These are phyloP conservation scores for Lipomyces japonicus DNA, from an alignment of 805 yeast genomes.

Conservation along the genomic window DNA sequence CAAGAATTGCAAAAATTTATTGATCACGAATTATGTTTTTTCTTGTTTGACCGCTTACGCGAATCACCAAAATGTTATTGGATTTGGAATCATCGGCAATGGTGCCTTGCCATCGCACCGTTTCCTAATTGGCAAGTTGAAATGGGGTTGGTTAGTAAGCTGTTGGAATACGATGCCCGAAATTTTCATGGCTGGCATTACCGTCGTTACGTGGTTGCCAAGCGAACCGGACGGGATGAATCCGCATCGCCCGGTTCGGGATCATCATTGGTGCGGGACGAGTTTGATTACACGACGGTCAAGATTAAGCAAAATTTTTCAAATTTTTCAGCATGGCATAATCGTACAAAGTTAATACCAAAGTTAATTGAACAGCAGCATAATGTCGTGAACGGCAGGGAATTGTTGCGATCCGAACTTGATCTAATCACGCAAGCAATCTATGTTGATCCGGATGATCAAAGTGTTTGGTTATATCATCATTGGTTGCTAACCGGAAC, in stretches of 20 bases:
- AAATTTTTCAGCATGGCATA: conserved; percentile 95
- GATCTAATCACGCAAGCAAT: conserved; percentile 73
- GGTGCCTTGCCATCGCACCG: conserved; percentile 60
- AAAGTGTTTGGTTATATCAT: conserved; percentile 86
- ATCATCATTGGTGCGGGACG: conserved; percentile 43
- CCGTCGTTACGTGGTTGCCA: conserved; percentile 62
- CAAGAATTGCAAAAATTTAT: conserved; percentile 39
- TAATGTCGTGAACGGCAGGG: conserved; percentile 27
- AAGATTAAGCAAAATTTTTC: conserved; percentile 82
- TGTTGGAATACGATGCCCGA: conserved; percentile 70
- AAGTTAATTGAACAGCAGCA: conserved; percentile 41
- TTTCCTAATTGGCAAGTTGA: conserved; percentile 65
- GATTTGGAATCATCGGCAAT: conserved; percentile 91
- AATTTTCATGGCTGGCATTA: conserved; percentile 97
- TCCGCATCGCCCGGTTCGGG: conserved; percentile 35
- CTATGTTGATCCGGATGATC: conserved; percentile 90
- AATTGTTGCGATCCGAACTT: conserved; percentile 48
- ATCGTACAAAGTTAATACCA: conserved; percentile 67
- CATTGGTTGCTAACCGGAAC: conserved; percentile 61
- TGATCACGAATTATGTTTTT: conserved; percentile 56
- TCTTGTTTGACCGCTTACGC: conserved; percentile 56
- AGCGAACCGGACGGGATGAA: too few relatives aligned
- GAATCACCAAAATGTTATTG: conserved; percentile 86
- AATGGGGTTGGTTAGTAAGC: conserved; percentile 60
- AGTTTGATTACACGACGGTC: conserved; percentile 70